phyloP scores from a whole-genome alignment of 345 rosid species.

The Physaria fendleri region DNA sequence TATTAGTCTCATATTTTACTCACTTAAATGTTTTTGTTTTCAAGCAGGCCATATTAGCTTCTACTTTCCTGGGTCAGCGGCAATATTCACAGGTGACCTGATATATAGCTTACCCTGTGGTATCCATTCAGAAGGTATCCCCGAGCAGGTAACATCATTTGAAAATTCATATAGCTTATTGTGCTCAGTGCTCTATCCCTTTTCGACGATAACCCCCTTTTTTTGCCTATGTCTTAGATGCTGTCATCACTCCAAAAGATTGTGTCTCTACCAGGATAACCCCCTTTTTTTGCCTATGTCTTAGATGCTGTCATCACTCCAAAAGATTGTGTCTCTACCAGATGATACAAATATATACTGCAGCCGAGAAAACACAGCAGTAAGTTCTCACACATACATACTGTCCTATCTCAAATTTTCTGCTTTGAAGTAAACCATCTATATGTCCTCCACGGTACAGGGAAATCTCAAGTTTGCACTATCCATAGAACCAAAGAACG shows the following conservation, averaged over 20 bases:
- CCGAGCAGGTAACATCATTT: slow-evolving; percentile 55
- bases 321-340: slow-evolving; percentile 69
- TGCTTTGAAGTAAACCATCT: slow-evolving; percentile 4
- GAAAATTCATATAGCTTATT: not conserved
- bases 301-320: slow-evolving; percentile 86
- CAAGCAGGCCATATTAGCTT: slow-evolving; percentile 89
- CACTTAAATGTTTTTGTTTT: slow-evolving; percentile 5
- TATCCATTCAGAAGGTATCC: slow-evolving; percentile 87
- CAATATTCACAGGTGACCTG: slow-evolving; percentile 86
- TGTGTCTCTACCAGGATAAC: too few relatives aligned
- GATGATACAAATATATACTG: slow-evolving; percentile 80
- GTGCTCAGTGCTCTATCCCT: slow-evolving; percentile 8
- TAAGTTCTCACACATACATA: slow-evolving; percentile 29
- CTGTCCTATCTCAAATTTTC: not conserved
- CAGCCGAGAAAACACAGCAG: slow-evolving; percentile 93
- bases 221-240: too few relatives aligned
- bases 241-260: too few relatives aligned
- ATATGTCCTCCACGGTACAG: slow-evolving; percentile 36
- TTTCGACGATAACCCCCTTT: not conserved
- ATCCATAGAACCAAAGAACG: slow-evolving; percentile 85
- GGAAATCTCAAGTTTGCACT: slow-evolving; percentile 84
- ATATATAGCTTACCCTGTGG: slow-evolving; percentile 97
- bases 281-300: too few relatives aligned
- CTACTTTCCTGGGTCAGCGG: slow-evolving; percentile 85
- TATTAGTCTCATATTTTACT: not conserved